Percentiles rank a stretch among this genome's conserved stretches.
These are phyloP conservation scores for Citropsis articulata DNA, from an alignment of 345 rosid species.

Conservation along the genomic window DNA sequence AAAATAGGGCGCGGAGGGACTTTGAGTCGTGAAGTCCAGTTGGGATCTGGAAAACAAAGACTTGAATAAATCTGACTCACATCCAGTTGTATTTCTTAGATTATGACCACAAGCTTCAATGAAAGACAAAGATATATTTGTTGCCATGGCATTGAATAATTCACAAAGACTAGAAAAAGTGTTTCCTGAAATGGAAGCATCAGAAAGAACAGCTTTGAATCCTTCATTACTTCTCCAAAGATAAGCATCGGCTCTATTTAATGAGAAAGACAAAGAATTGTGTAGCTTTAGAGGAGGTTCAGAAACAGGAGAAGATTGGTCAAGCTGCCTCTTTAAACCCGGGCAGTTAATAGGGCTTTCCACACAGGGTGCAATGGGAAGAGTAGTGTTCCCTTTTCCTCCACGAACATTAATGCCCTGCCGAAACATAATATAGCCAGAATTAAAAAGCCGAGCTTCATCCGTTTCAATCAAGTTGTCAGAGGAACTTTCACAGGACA, in stretches of 20 bases:
- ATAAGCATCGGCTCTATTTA: neutral
- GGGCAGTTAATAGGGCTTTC: neutral
- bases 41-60: neutral
- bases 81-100: neutral
- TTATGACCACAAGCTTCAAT: neutral
- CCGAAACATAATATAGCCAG: neutral
- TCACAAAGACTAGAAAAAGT: neutral
- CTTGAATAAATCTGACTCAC: neutral
- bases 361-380: neutral
- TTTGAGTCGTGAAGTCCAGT: neutral
- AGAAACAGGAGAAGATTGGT: neutral
- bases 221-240: neutral
- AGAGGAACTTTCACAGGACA: neutral
- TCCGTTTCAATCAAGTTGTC: neutral
- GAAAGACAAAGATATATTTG: neutral
- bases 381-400: neutral
- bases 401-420: neutral
- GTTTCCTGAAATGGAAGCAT: neutral
- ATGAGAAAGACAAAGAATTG: neutral
- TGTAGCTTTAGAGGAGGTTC: conserved; percentile 2
- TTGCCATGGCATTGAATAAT: neutral
- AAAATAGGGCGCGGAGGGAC: neutral
- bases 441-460: neutral
- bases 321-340: conserved; percentile 9
- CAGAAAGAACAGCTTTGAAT: neutral